phyloP scores from a whole-genome alignment of 495 filamentous ascomycete genomes.

The Emericellopsis terricola region DNA sequence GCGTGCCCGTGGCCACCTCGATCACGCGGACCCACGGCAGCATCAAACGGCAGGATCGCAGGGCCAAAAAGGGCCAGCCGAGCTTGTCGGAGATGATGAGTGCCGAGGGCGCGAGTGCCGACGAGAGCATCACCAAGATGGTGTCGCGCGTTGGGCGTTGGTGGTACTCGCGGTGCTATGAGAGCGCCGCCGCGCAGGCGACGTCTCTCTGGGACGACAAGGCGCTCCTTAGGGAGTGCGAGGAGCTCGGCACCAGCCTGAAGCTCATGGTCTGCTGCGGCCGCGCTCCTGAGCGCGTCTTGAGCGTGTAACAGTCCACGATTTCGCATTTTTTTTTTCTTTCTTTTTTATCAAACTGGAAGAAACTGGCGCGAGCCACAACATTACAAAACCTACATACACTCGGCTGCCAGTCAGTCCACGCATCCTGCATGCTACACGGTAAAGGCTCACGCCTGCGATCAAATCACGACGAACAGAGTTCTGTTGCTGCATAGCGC shows the following conservation, averaged over 20 bases:
- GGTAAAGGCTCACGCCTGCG: not conserved
- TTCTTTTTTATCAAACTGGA: not conserved
- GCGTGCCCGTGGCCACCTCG: constrained; percentile 69
- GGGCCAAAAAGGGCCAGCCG: constrained; percentile 26
- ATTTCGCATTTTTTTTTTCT: not conserved
- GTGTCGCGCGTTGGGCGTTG: constrained; percentile 82
- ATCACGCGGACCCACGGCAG: constrained; percentile 23
- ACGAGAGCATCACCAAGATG: constrained; percentile 77
- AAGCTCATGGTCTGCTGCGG: constrained; percentile 84
- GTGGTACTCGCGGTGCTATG: constrained; percentile 94
- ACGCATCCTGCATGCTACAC: not conserved
- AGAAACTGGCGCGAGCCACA: constrained; percentile 2
- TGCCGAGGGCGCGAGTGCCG: constrained; percentile 40
- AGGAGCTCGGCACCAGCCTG: constrained; percentile 70
- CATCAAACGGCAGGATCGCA: constrained; percentile 2
- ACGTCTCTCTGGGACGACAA: constrained; percentile 68
- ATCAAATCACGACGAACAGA: not conserved
- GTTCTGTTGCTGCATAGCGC: not conserved
- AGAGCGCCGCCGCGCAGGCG: constrained; percentile 34
- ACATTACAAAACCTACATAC: too few relatives aligned
- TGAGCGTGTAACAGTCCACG: constrained; percentile 25
- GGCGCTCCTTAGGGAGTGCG: constrained; percentile 63
- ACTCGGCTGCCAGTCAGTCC: too few relatives aligned
- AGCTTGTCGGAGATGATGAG: constrained; percentile 55
- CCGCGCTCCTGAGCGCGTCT: constrained; percentile 24